Evolutionary conservation across 2,329 filamentous ascomycete species (phyloP).

Genomic region (Exophiala phaeomuriformis): DNA sequence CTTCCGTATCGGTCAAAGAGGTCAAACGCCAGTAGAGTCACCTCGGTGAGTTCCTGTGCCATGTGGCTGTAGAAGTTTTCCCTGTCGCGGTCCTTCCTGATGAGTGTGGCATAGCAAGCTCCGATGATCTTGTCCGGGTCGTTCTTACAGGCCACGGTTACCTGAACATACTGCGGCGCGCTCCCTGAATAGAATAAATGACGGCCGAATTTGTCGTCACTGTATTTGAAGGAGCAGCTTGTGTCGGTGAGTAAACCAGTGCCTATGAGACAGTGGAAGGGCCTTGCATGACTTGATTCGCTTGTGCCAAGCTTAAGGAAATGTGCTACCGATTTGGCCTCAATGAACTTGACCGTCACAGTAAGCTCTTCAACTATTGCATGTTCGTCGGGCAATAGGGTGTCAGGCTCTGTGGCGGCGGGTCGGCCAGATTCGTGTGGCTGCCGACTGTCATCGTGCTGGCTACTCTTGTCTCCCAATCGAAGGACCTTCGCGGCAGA

Average conservation of each 20-base stretch:
- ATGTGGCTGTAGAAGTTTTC: not conserved
- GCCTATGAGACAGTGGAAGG: no score
- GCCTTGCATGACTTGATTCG: no score
- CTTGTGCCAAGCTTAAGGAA: no score
- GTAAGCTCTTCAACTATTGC: no score
- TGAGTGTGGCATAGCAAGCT: conserved; percentile 3
- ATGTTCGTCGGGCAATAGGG: not conserved
- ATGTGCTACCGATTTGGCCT: no score
- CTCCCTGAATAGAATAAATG: no score
- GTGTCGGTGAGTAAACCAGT: no score
- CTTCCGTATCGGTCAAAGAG: conserved; percentile 36
- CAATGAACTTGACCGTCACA: no score
- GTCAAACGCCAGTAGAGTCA: conserved; percentile 31
- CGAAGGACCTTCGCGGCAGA: not conserved
- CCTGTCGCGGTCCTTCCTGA: not conserved
- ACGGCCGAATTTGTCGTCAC: no score
- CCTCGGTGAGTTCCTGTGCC: conserved; percentile 24
- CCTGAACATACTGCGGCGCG: not conserved
- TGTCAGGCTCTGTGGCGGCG: not conserved
- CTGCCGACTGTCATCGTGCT: no score
- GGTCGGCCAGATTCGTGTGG: no score
- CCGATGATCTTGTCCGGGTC: not conserved
- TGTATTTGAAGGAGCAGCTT: no score
- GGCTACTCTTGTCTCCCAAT: not conserved
- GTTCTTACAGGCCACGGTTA: not conserved